Conservation (phyloP, 2,329 filamentous ascomycete species). For the Paecilomyces formosus region DNA sequence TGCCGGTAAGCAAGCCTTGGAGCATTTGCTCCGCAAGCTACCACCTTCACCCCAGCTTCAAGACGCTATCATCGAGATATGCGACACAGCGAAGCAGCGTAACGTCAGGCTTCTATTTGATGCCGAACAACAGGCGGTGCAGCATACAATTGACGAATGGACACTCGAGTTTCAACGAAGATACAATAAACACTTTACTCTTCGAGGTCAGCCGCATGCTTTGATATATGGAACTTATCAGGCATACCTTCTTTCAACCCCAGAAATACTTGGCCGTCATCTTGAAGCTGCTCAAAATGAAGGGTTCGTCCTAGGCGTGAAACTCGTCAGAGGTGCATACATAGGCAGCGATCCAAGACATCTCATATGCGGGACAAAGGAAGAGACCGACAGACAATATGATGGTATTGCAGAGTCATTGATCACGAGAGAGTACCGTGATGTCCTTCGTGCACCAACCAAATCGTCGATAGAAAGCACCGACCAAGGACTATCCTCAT, state of each 20-base stretch:
- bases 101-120: conserved; percentile 71
- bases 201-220: conserved; percentile 40
- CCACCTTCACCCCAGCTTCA: conserved; percentile 58
- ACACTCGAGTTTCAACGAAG: conserved; percentile 63
- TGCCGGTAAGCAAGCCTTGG: conserved; percentile 68
- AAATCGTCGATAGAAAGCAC: conserved; percentile 23
- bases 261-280: conserved; percentile 52
- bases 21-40: conserved; percentile 55
- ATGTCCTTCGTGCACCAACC: conserved; percentile 38
- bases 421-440: conserved; percentile 53
- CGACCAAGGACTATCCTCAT: conserved; percentile 24
- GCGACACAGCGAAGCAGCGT: conserved; percentile 60
- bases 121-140: conserved; percentile 72
- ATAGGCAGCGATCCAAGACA: conserved; percentile 61
- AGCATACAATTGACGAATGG: conserved; percentile 76
- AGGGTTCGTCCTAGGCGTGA: conserved; percentile 62
- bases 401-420: conserved; percentile 62
- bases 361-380: conserved; percentile 63
- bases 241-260: conserved; percentile 61
- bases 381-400: conserved; percentile 63
- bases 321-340: conserved; percentile 69
- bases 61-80: conserved; percentile 65
- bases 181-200: conserved; percentile 54
- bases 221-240: conserved; percentile 75
- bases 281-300: conserved; percentile 51